Percentiles rank a stretch among this genome's conserved stretches.
Conservation (phyloP, 208 protist species). For the Trypanosoma avium region DNA sequence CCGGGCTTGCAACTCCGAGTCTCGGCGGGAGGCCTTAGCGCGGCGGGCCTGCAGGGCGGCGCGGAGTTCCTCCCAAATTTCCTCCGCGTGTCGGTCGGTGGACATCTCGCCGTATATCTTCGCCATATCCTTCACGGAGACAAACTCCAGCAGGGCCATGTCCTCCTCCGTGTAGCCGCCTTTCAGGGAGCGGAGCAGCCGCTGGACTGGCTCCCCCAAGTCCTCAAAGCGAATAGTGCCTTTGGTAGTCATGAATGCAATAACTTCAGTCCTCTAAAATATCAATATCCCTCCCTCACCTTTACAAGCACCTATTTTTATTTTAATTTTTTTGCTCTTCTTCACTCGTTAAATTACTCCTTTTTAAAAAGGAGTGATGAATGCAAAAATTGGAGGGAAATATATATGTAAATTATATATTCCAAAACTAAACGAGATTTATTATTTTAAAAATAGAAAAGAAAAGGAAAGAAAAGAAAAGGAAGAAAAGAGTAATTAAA, state of each 20-base stretch:
- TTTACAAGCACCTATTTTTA: slow-evolving; percentile 4
- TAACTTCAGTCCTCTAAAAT: too few species aligned
- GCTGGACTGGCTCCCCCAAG: slow-evolving; percentile 82
- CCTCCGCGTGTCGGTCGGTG: slow-evolving; percentile 52
- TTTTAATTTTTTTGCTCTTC: too few species aligned
- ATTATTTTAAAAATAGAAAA: slow-evolving; percentile 1
- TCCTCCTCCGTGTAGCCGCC: slow-evolving; percentile 68
- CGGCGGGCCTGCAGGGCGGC: slow-evolving; percentile 47
- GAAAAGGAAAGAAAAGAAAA: slow-evolving; percentile 13
- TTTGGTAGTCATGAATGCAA: slow-evolving; percentile 8
- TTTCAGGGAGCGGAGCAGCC: slow-evolving; percentile 66
- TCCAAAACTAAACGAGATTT: too few species aligned
- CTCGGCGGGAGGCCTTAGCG: slow-evolving; percentile 39
- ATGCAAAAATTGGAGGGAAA: too few species aligned
- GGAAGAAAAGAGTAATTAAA: not conserved
- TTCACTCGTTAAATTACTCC: too few species aligned
- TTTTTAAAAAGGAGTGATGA: too few species aligned
- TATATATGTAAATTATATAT: too few species aligned
- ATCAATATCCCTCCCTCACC: too few species aligned
- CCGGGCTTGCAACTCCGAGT: slow-evolving; percentile 40
- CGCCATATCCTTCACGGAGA: slow-evolving; percentile 86
- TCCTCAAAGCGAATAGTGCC: slow-evolving; percentile 84
- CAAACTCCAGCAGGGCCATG: slow-evolving; percentile 76
- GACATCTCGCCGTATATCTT: slow-evolving; percentile 85
- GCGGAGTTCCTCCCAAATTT: slow-evolving; percentile 78